Conservation (phyloP, 225 moss, liverwort and hornwort genomes). For the Polytrichum commune region DNA sequence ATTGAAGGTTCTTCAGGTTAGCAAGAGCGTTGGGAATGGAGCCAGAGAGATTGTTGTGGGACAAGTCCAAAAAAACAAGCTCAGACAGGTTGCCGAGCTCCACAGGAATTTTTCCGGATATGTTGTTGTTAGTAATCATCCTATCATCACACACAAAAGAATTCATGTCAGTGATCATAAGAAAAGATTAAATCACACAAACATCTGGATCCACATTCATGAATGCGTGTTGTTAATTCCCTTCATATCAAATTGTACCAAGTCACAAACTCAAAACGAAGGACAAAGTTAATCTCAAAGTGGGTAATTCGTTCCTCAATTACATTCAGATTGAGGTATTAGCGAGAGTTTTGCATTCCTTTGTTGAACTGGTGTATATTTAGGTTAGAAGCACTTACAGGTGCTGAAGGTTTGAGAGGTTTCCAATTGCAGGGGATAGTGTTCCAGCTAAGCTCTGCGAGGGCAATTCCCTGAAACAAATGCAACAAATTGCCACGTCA, state of each 20-base stretch:
- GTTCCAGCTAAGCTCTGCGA: constrained; percentile 39
- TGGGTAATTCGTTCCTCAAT: no score
- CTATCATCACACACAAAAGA: constrained; percentile 22
- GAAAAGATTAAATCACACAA: no score
- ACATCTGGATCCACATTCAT: no score
- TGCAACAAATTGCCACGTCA: not conserved
- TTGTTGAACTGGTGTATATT: not conserved
- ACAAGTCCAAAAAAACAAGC: constrained; percentile 69
- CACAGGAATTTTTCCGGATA: constrained; percentile 57
- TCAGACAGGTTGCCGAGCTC: constrained; percentile 60
- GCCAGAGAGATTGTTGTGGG: constrained; percentile 67
- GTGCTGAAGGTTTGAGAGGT: constrained; percentile 56
- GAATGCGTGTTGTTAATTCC: no score
- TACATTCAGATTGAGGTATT: no score
- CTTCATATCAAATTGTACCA: no score
- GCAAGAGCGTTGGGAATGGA: constrained; percentile 59
- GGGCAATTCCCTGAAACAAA: constrained; percentile 50
- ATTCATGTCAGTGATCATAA: no score
- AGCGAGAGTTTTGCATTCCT: no score
- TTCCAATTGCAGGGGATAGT: constrained; percentile 48
- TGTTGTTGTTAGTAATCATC: constrained; percentile 66
- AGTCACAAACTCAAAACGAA: no score
- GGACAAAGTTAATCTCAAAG: no score
- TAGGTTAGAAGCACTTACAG: constrained; percentile 38
- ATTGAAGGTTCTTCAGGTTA: constrained; percentile 47